phyloP scores from a whole-genome alignment of 768 basidiomycete genomes.

The Russula foetens region DNA sequence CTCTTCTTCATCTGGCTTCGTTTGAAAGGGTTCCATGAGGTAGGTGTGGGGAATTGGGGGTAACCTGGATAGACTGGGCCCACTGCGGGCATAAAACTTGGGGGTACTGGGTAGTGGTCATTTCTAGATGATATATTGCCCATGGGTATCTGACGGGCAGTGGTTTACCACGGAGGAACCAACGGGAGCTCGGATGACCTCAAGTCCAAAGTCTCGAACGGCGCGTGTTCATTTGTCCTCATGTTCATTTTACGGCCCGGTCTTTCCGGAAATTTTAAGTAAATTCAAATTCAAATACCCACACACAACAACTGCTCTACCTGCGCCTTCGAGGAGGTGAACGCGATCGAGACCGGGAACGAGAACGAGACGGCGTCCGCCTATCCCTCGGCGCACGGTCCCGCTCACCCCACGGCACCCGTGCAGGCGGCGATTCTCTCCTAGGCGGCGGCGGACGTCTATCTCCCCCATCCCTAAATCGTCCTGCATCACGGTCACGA shows the following conservation, averaged over 20 bases:
- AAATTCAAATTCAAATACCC: too few relatives aligned
- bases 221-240: not conserved
- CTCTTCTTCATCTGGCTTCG: slow-evolving; percentile 13
- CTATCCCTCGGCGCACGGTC: slow-evolving; percentile 28
- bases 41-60: not conserved
- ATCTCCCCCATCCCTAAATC: slow-evolving; percentile 44
- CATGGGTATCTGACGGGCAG: not conserved
- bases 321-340: slow-evolving; percentile 32
- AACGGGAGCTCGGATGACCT: not conserved
- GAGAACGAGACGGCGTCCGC: slow-evolving; percentile 30
- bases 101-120: slow-evolving; percentile 7
- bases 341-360: slow-evolving; percentile 32
- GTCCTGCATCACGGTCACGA: slow-evolving; percentile 25
- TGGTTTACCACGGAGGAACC: not conserved
- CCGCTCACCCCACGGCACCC: slow-evolving; percentile 30
- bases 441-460: slow-evolving; percentile 33
- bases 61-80: slow-evolving; percentile 10
- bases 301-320: too few relatives aligned
- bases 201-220: not conserved
- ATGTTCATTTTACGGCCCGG: slow-evolving; percentile 2
- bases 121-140: slow-evolving; percentile 12
- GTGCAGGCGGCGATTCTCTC: slow-evolving; percentile 37
- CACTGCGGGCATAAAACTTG: slow-evolving; percentile 7
- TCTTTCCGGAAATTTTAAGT: slow-evolving; percentile 1
- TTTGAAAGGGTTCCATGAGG: slow-evolving; percentile 17